Conservation (phyloP, 345 rosid species). For the Zanthoxylum bungeanum region DNA sequence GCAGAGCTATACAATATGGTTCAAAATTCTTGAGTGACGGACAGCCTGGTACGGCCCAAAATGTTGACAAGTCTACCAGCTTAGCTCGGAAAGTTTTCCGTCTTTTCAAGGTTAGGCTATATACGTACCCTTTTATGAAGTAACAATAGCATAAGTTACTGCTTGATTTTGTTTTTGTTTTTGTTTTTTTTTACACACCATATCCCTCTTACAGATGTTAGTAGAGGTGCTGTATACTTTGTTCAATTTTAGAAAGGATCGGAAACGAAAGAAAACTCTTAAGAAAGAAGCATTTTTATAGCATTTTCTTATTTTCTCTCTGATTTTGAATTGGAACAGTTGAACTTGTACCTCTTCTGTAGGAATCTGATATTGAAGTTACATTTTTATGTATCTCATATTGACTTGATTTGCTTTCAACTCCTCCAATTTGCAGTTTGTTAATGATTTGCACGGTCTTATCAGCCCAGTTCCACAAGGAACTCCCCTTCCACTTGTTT, state of each 20-base stretch:
- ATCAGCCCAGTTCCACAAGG: slow-evolving; percentile 87
- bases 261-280: not conserved
- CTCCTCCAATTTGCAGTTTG: slow-evolving; percentile 59
- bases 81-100: slow-evolving; percentile 99
- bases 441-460: slow-evolving; percentile 84
- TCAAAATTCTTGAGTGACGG: slow-evolving; percentile 88
- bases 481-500: slow-evolving; percentile 83
- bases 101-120: slow-evolving; percentile 66
- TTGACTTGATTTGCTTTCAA: slow-evolving; percentile 9
- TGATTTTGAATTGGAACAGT: not conserved
- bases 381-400: not conserved
- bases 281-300: not conserved
- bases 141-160: not conserved
- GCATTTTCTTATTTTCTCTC: not conserved
- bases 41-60: slow-evolving; percentile 92
- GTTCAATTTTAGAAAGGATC: not conserved
- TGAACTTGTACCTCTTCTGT: too few species aligned
- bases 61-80: slow-evolving; percentile 88
- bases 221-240: not conserved
- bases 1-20: slow-evolving; percentile 97
- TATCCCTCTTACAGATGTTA: not conserved
- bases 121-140: not conserved
- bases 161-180: too few species aligned
- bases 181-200: too few species aligned
- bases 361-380: slow-evolving; percentile 9